Base-by-base conservation (phyloP, 192 early-diverging fungal genomes). In the Mortierella antarctica region DNA sequence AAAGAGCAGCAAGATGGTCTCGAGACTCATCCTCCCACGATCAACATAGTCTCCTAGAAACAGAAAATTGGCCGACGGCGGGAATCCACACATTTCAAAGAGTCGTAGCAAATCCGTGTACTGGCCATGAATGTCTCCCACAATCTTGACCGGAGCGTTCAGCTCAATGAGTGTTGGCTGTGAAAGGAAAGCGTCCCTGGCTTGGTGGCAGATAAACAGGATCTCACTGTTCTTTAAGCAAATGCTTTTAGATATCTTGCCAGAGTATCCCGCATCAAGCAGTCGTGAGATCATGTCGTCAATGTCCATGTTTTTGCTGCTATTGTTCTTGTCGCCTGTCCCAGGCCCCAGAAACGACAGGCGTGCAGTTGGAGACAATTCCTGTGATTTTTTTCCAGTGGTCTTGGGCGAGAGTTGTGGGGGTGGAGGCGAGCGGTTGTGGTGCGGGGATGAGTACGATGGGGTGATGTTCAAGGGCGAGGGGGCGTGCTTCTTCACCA, bases 11-110 rank as follows among this genome's bases (percentile, higher is more conserved):
- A 96, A 83, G 69, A 99, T 96, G 9, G 95, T 99, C 82, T 98
- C 97, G 41, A 99, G 87, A 70, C 90, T 92, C 86, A 96, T 93
- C 84, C 96, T 96, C 54, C 97, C 97, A 58, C 97, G 92, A 85
- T 99, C 97, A 3, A 99, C 97, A 85, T 99, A 99, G 83, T 99
- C 97, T 15, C 96, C 95, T 41, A 98, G 57, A 68, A 97, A 98
- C 57, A 97, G 83, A 84, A 96, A 99, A 85, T 98, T 98, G 73
- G 94, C 88, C 31, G 86, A 76, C 2, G 96, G 96, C 49, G 97
- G 97, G 74, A 95, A 96, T 41, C 97, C 97, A 76, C 94, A 92
- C 89, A 92, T 90, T 77, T 97, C 96, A 82, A 99, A 98, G 59
- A 97, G 83, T 42, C 96, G 90, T 53, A 98, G 83, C 65, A 99